phyloP scores from a whole-genome alignment of 225 moss, liverwort and hornwort genomes.

The Bryum argenteum region DNA sequence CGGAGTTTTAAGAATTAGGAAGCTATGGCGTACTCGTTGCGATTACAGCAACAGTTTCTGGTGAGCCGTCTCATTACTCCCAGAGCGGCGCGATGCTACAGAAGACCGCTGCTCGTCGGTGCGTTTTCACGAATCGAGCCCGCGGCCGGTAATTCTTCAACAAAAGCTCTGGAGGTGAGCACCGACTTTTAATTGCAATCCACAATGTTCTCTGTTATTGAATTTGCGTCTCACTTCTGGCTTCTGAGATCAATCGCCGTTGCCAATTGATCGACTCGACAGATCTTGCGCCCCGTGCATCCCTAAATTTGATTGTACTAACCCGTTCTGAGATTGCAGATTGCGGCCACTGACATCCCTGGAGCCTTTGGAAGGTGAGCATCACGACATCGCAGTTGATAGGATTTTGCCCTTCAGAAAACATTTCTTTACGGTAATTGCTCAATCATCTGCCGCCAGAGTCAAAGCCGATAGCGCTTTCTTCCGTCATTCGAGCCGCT shows the following conservation, averaged over 20 bases:
- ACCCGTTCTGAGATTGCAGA: slow-evolving; percentile 35
- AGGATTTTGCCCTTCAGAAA: too few relatives aligned
- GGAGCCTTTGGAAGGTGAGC: slow-evolving; percentile 62
- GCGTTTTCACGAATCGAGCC: slow-evolving; percentile 8
- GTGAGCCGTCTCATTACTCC: slow-evolving; percentile 6
- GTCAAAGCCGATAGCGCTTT: background rate
- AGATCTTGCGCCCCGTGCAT: background rate
- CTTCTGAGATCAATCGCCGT: background rate
- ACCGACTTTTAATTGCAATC: background rate
- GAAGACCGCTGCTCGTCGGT: slow-evolving; percentile 10
- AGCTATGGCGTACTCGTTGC: slow-evolving; percentile 23
- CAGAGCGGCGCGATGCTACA: slow-evolving; percentile 17
- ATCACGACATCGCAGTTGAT: slow-evolving; percentile 11
- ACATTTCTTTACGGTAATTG: slow-evolving; percentile 34
- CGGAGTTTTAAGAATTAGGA: slow-evolving; percentile 5
- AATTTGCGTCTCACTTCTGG: background rate
- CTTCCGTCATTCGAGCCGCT: slow-evolving; percentile 8
- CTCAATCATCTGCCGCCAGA: too few relatives aligned
- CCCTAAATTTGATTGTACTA: background rate
- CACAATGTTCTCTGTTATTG: background rate
- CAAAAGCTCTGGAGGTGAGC: slow-evolving; percentile 17
- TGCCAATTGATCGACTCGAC: background rate
- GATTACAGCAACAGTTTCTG: slow-evolving; percentile 7
- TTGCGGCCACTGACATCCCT: slow-evolving; percentile 50
- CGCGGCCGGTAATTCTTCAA: background rate